Evolutionary conservation across 257 asterid species (phyloP), one percentile per base, ranked within the genome.

Genomic region (Nicotiana attenuata): DNA sequence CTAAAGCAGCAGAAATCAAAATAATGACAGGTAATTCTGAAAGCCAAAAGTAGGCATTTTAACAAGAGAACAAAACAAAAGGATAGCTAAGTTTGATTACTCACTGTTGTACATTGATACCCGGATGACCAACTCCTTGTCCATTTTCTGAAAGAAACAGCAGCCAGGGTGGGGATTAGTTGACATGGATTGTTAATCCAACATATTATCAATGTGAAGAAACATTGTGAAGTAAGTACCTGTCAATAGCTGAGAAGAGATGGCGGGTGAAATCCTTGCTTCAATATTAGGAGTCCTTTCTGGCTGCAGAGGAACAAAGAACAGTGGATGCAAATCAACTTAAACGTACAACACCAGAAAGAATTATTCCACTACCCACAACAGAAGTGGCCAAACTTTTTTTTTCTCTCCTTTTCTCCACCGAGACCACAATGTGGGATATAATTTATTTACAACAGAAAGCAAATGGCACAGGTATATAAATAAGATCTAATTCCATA

Each of bases 101-200:
- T n/a, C 61, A 84, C 87, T 38, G 75, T 38, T 76, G 80, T 9
- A 50, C 28, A 45, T 19, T 16, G 28, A 9, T 29, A 20, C 41
- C 65, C 52, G 14, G 66, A 41, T 22, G 73, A 77, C 55, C 33
- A 59, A 41, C 29, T 24, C 56, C 81, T 81, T 65, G 41, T 68
- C 77, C 77, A 68, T 35, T 68, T 68, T 38, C 77, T 35, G 77
- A 38, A 69, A 29, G 31, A 69, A 69, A 69, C 77, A 69, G 33
- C 6, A 5, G 19, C 31, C 57, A 0, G 31, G n/a, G 28, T 26
- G 47, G 45, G 0, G 77, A 38, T 68, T 20, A 68, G 77, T n/a
- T 50, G 38, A 68, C 56, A 68, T 35, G 50, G 29, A 10, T 68
- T 68, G 20, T 8, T 38, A 35, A 68, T 68, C 56, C 19, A 68